phyloP scores from a whole-genome alignment of 768 basidiomycete species.

The Hypholoma fasciculare region DNA sequence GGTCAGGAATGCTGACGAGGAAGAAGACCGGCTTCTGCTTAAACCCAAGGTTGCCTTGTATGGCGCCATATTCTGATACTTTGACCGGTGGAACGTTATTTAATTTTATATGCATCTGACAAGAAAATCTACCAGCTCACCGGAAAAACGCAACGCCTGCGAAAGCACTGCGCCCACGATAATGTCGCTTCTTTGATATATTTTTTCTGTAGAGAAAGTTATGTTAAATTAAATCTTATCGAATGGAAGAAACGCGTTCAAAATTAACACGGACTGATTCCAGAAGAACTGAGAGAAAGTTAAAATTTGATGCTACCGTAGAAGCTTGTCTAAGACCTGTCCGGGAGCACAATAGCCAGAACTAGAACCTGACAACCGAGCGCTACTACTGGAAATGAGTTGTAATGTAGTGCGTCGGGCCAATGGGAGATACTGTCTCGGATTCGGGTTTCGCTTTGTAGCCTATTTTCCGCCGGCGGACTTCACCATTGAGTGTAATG shows the following conservation, averaged over 20 bases:
- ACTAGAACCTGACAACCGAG: neutral
- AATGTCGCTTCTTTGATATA: neutral
- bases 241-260: too few relatives aligned
- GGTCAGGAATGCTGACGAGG: constrained; percentile 9
- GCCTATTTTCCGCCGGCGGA: too few relatives aligned
- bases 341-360: neutral
- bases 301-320: too few relatives aligned
- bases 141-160: neutral
- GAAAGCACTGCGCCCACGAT: neutral
- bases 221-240: too few relatives aligned
- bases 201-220: neutral
- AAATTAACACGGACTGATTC: too few relatives aligned
- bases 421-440: too few relatives aligned
- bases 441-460: too few relatives aligned
- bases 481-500: too few relatives aligned
- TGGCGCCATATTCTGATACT: constrained; percentile 16
- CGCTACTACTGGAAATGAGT: neutral
- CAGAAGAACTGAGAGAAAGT: too few relatives aligned
- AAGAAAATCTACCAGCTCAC: neutral
- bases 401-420: too few relatives aligned
- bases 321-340: neutral
- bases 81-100: neutral
- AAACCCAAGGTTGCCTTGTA: constrained; percentile 31
- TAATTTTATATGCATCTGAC: neutral
- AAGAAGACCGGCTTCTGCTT: constrained; percentile 19